These are phyloP conservation scores for Serendipita sp. DNA, from an alignment of 768 basidiomycete species.

Conservation along the genomic window DNA sequence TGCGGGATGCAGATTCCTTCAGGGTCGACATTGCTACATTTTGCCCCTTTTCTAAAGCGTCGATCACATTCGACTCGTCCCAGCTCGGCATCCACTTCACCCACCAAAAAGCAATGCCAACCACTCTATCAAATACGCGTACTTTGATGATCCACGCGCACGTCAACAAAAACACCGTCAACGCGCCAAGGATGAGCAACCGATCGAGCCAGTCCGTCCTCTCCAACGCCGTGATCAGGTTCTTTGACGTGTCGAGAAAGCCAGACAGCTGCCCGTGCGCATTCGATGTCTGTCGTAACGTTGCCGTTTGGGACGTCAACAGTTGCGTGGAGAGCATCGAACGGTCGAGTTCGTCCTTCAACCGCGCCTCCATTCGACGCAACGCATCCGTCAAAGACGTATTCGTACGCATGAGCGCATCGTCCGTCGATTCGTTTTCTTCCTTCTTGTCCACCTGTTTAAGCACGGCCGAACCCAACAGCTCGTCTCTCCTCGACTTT, in stretches of 20 bases:
- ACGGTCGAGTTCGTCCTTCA: constrained; percentile 86
- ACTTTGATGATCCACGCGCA: constrained; percentile 81
- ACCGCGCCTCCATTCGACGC: constrained; percentile 63
- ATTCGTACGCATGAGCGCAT: constrained; percentile 76
- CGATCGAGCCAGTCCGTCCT: constrained; percentile 88
- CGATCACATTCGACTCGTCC: not conserved
- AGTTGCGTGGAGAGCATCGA: constrained; percentile 77
- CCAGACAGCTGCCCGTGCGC: constrained; percentile 62
- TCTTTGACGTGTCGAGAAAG: constrained; percentile 63
- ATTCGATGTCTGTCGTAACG: constrained; percentile 55
- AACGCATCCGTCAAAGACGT: constrained; percentile 79
- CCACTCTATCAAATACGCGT: constrained; percentile 61
- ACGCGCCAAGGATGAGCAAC: constrained; percentile 61
- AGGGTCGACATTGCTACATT: not conserved
- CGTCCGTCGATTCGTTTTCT: constrained; percentile 65
- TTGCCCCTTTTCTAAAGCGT: not conserved
- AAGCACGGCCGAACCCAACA: constrained; percentile 37
- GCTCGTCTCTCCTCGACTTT: constrained; percentile 49
- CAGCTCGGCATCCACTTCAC: constrained; percentile 49
- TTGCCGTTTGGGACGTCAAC: constrained; percentile 55
- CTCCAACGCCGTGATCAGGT: constrained; percentile 59
- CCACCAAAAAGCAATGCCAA: constrained; percentile 81
- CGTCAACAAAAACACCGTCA: constrained; percentile 71
- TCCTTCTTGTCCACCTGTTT: constrained; percentile 32
- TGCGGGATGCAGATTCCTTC: not conserved